These are phyloP conservation scores for Pezicula carpinea DNA, from an alignment of 2,329 filamentous ascomycete genomes.

Conservation along the genomic window DNA sequence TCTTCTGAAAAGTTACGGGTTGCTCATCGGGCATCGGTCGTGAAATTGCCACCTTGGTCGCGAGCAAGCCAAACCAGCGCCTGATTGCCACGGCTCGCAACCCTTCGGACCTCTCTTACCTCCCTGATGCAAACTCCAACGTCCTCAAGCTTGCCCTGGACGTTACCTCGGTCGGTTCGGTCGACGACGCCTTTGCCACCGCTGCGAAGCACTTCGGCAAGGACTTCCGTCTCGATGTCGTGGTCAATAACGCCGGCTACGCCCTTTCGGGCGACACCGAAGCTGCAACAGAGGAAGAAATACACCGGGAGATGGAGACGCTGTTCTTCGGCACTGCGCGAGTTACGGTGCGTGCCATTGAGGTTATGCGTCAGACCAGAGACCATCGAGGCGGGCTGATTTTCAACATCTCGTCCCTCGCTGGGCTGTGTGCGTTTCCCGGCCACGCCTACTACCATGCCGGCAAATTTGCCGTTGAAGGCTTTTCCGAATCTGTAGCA, in stretches of 20 bases:
- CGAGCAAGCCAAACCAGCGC: conserved; percentile 33
- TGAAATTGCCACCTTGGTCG: conserved; percentile 33
- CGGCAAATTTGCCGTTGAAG: conserved; percentile 37
- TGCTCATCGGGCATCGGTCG: conserved; percentile 45
- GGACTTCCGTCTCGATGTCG: conserved; percentile 53
- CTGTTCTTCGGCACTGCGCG: conserved; percentile 39
- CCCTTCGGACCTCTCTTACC: conserved; percentile 33
- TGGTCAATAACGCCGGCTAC: conserved; percentile 59
- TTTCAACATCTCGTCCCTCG: conserved; percentile 37
- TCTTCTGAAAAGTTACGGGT: conserved; percentile 37
- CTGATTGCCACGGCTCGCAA: conserved; percentile 46
- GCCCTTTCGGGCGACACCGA: conserved; percentile 50
- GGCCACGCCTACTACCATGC: conserved; percentile 36
- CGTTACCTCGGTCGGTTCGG: conserved; percentile 37
- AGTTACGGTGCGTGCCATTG: conserved; percentile 33
- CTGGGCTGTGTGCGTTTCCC: conserved; percentile 31
- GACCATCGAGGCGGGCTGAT: conserved; percentile 31
- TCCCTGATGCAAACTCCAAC: conserved; percentile 31
- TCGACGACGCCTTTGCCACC: conserved; percentile 29
- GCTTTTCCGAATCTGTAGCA: conserved; percentile 32
- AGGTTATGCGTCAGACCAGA: conserved; percentile 33
- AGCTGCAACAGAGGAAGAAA: conserved; percentile 28
- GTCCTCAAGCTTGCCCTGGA: conserved; percentile 43
- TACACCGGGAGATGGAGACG: conserved; percentile 35
- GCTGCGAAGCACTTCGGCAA: conserved; percentile 31